Base-by-base conservation (phyloP, 768 basidiomycete species). In the Amanita pseudoporphyria region DNA sequence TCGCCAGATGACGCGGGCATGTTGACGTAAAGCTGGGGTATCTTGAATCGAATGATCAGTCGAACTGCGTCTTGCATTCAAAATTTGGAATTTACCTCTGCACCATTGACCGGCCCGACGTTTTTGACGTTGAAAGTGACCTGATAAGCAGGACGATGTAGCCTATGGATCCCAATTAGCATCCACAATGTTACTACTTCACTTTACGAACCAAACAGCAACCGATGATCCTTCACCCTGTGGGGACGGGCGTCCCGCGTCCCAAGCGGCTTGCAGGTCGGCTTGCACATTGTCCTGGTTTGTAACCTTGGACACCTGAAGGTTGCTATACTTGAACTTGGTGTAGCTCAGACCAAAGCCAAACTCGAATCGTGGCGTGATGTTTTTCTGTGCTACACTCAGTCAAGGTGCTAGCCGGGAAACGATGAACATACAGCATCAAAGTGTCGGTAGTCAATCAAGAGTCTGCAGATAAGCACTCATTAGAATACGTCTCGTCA, bases 311-410 rank as follows among this genome's bases (percentile, higher is more conserved):
- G 60, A 60, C 30, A 87, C 64, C 2, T 69, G 55, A 9, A 93
- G 67, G 28, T 74, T 67, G 37, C 72, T 78, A 62, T 90, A 94
- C 28, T 74, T 64, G 63, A 94, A 97, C 2, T 66, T 74, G 33
- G 93, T 85, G 68, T 96, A 97, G 49, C 82, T 86, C 59, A 94
- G 62, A 0, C 93, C 93, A 60, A 82, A 94, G 4, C 93, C 93
- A 62, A 97, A 97, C 59, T 89, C 87, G 58, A 80, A 91, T 32
- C 86, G 84, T 3, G 89, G 89, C 0, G 72, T 72, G 54, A 90
- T 87, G 53, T 82, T 76, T 63, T 77, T 68, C 77, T 84, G 30
- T 22, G 47, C 41, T 13, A 31, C 24, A 13, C 30, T 18, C 54
- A 45, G 44, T 42, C 33, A 6, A 28, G 41, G 14, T 19, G 21